These are phyloP conservation scores for Aspergillus fumigatiaffinis DNA, from an alignment of 2,329 filamentous ascomycete species.

Conservation along the genomic window DNA sequence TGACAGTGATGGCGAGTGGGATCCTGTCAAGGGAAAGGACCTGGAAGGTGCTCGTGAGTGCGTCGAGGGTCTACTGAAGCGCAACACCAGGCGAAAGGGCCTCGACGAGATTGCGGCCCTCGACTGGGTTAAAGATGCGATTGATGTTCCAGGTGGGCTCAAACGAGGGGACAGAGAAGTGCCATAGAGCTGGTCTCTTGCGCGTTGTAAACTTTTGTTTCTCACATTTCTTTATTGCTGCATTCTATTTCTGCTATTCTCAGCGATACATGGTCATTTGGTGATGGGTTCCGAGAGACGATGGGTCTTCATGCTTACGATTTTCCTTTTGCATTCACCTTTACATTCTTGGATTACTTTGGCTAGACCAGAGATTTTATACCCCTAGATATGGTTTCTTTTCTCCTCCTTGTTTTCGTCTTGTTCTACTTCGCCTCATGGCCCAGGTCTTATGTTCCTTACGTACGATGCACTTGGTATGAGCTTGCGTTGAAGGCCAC, in stretches of 20 bases:
- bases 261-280: conserved; percentile 12
- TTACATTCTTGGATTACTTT: conserved; percentile 2
- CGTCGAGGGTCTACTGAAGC: conserved; percentile 79
- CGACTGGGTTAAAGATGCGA: conserved; percentile 73
- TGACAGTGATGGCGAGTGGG: conserved; percentile 81
- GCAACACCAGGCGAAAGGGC: conserved; percentile 73
- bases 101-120: conserved; percentile 68
- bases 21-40: conserved; percentile 61
- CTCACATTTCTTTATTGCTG: conserved; percentile 2
- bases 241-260: conserved; percentile 4
- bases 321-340: not conserved
- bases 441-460: not conserved
- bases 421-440: not conserved
- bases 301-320: conserved; percentile 2
- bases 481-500: not conserved
- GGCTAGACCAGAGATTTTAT: conserved; percentile 1
- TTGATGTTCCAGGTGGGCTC: conserved; percentile 61
- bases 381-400: conserved; percentile 1
- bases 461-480: not conserved
- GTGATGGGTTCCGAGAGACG: conserved; percentile 2
- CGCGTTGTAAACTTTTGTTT: conserved; percentile 3
- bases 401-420: conserved; percentile 1
- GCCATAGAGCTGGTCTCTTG: conserved; percentile 33
- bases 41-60: conserved; percentile 73
- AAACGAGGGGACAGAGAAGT: conserved; percentile 52